These are phyloP conservation scores for Ilyonectria mors-panacis DNA, from an alignment of 2,329 filamentous ascomycete genomes.

Conservation along the genomic window DNA sequence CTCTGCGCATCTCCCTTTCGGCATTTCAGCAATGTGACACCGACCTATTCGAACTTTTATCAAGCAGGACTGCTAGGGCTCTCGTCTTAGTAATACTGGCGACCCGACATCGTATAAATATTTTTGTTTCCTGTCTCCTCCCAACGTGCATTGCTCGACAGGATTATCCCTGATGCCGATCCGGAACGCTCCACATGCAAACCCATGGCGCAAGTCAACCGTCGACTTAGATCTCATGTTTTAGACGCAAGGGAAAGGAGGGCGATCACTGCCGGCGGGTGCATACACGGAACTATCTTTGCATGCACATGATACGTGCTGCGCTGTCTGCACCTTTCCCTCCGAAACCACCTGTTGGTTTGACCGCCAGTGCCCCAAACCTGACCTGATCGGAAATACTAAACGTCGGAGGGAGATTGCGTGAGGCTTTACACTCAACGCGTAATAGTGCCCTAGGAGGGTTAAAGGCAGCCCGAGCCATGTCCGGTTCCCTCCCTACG, in stretches of 20 bases:
- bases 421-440: neutral
- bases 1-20: neutral
- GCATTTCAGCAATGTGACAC: neutral
- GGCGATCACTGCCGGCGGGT: slow-evolving; percentile 26
- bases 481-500: neutral
- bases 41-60: neutral
- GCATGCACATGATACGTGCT: slow-evolving; percentile 12
- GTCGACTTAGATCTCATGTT: slow-evolving; percentile 36
- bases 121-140: slow-evolving; percentile 15
- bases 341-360: slow-evolving; percentile 23
- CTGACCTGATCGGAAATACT: slow-evolving; percentile 7
- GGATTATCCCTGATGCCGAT: slow-evolving; percentile 38
- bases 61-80: neutral
- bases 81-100: neutral
- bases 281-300: slow-evolving; percentile 22
- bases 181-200: slow-evolving; percentile 32
- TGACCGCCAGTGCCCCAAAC: slow-evolving; percentile 19
- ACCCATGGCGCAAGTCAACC: slow-evolving; percentile 27
- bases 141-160: slow-evolving; percentile 10
- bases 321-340: slow-evolving; percentile 21
- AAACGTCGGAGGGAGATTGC: slow-evolving; percentile 1
- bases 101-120: neutral
- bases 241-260: slow-evolving; percentile 28
- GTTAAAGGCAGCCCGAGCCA: neutral
- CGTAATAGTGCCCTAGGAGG: neutral